phyloP scores from a whole-genome alignment of 805 yeast species.

The Myxozyma kluyveri region DNA sequence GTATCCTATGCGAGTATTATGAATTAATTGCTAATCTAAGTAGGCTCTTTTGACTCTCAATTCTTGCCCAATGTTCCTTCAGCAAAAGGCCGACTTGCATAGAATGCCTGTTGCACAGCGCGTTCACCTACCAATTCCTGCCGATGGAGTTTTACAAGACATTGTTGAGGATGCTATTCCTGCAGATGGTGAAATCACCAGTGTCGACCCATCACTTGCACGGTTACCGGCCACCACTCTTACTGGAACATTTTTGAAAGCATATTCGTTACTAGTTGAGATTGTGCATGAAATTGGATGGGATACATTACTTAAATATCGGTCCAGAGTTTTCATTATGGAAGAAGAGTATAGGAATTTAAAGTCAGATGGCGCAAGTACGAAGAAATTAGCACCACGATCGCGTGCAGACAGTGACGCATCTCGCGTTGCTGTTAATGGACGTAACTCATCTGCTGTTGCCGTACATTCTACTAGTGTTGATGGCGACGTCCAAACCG shows the following conservation, averaged over 20 bases:
- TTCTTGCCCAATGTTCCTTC: conserved; percentile 67
- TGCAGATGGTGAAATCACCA: conserved; percentile 29
- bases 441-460: conserved; percentile 7
- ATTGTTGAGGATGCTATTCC: conserved; percentile 38
- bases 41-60: conserved; percentile 67
- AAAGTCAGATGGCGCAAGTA: conserved; percentile 30
- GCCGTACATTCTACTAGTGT: not conserved
- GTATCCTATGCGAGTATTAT: not conserved
- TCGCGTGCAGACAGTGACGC: conserved; percentile 27
- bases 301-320: conserved; percentile 65
- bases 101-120: conserved; percentile 46
- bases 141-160: conserved; percentile 50
- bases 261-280: conserved; percentile 68
- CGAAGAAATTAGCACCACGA: conserved; percentile 9
- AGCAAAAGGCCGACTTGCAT: conserved; percentile 47
- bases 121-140: conserved; percentile 51
- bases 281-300: conserved; percentile 74
- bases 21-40: not conserved
- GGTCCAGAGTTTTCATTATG: conserved; percentile 78
- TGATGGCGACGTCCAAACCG: conserved; percentile 29
- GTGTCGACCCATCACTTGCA: conserved; percentile 49
- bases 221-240: conserved; percentile 52
- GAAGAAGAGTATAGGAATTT: conserved; percentile 58
- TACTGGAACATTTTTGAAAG: conserved; percentile 54
- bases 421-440: conserved; percentile 26